phyloP scores from a whole-genome alignment of 805 yeast species.

The Lipomyces oligophaga region DNA sequence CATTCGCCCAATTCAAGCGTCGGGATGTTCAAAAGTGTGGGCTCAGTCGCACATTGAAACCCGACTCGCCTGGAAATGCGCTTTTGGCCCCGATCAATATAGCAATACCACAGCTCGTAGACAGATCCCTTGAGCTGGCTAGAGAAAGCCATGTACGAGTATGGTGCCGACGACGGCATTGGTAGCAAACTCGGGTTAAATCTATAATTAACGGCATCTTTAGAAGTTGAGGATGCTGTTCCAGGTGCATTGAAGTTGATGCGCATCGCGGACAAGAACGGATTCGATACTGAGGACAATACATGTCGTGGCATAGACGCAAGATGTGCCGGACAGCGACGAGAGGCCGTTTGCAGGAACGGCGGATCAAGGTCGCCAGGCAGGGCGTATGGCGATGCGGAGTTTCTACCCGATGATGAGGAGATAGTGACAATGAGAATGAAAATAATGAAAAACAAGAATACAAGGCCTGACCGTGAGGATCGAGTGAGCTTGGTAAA shows the following conservation, averaged over 20 bases:
- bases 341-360: slow-evolving; percentile 14
- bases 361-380: slow-evolving; percentile 27
- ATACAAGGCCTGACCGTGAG: too few relatives aligned
- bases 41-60: slow-evolving; percentile 26
- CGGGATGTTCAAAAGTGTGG: slow-evolving; percentile 8
- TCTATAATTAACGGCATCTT: slow-evolving; percentile 6
- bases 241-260: slow-evolving; percentile 19
- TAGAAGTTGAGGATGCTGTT: background rate
- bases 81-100: slow-evolving; percentile 15
- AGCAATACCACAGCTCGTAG: slow-evolving; percentile 22
- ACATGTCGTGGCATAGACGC: slow-evolving; percentile 13
- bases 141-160: slow-evolving; percentile 25
- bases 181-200: slow-evolving; percentile 24
- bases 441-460: background rate
- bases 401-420: background rate
- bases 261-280: slow-evolving; percentile 26
- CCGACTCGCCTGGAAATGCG: slow-evolving; percentile 22
- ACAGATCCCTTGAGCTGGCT: slow-evolving; percentile 14
- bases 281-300: slow-evolving; percentile 21
- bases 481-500: too few relatives aligned
- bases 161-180: slow-evolving; percentile 12
- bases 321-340: slow-evolving; percentile 20
- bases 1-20: slow-evolving; percentile 20
- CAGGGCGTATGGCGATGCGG: slow-evolving; percentile 1
- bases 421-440: slow-evolving; percentile 7